phyloP scores from a whole-genome alignment of 164 flowering plant species.

The grape (Vitis vinifera) region DNA sequence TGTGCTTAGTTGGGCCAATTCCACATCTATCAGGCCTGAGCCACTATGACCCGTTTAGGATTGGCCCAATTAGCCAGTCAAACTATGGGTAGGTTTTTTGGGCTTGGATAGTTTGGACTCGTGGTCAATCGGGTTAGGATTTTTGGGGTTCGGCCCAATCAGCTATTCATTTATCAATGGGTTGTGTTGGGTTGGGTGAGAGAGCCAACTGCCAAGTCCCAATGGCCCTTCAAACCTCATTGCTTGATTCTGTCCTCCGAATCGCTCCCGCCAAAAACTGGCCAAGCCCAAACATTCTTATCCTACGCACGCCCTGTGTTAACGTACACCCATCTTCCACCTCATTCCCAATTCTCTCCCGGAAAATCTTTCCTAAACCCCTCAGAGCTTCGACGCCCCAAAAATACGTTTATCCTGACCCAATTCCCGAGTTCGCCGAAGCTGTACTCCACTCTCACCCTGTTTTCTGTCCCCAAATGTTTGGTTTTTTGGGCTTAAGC shows the following conservation, averaged over 20 bases:
- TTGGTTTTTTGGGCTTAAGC: background rate
- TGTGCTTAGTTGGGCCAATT: too few species aligned
- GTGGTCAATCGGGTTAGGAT: too few species aligned
- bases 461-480: background rate
- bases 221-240: background rate
- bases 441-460: constrained; percentile 24
- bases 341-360: constrained; percentile 17
- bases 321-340: constrained; percentile 10
- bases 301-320: constrained; percentile 13
- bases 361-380: background rate
- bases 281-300: constrained; percentile 1
- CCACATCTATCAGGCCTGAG: too few species aligned
- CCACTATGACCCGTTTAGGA: too few species aligned
- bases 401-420: constrained; percentile 48
- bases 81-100: too few species aligned
- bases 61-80: too few species aligned
- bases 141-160: too few species aligned
- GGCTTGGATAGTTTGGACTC: too few species aligned
- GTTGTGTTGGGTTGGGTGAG: background rate
- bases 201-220: background rate
- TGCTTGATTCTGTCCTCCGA: background rate
- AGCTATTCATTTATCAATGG: background rate
- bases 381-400: constrained; percentile 11
- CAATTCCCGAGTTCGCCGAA: constrained; percentile 57
- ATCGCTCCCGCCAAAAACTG: constrained; percentile 16